Evolutionary conservation across 2,329 filamentous ascomycete species (phyloP).

Genomic region (Hypomyces rosellus): DNA sequence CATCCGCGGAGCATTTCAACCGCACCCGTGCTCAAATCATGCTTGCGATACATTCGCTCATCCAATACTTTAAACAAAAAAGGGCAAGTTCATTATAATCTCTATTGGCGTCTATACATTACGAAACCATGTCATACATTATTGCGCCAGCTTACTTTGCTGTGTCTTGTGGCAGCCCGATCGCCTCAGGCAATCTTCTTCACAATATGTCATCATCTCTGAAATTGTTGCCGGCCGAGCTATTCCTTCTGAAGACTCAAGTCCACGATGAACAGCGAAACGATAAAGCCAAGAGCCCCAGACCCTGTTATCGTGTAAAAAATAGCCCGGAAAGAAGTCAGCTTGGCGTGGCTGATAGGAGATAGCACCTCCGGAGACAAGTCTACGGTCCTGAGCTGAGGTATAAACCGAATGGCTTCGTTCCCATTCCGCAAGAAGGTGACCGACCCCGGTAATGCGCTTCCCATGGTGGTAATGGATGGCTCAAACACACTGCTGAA

Average conservation of each 20-base stretch:
- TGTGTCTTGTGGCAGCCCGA: too few relatives aligned
- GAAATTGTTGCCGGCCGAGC: slow-evolving; percentile 1
- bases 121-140: too few relatives aligned
- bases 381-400: neutral
- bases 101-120: too few relatives aligned
- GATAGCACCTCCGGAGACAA: neutral
- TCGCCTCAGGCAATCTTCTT: too few relatives aligned
- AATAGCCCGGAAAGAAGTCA: slow-evolving; percentile 3
- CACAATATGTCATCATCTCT: too few relatives aligned
- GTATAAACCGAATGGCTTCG: slow-evolving; percentile 9
- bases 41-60: too few relatives aligned
- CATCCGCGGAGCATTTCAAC: too few relatives aligned
- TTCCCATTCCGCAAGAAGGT: neutral
- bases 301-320: slow-evolving; percentile 7
- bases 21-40: too few relatives aligned
- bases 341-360: neutral
- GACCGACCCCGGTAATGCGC: neutral
- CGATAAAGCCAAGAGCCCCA: neutral
- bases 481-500: slow-evolving; percentile 9
- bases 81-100: too few relatives aligned
- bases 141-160: too few relatives aligned
- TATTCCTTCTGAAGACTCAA: slow-evolving; percentile 3
- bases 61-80: too few relatives aligned
- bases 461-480: neutral
- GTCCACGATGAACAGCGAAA: slow-evolving; percentile 1